A percentile compares a stretch with the other conserved stretches of the same genome.
Conservation (phyloP, 108 stramenopile genomes). For the Nitzschia sp. region DNA sequence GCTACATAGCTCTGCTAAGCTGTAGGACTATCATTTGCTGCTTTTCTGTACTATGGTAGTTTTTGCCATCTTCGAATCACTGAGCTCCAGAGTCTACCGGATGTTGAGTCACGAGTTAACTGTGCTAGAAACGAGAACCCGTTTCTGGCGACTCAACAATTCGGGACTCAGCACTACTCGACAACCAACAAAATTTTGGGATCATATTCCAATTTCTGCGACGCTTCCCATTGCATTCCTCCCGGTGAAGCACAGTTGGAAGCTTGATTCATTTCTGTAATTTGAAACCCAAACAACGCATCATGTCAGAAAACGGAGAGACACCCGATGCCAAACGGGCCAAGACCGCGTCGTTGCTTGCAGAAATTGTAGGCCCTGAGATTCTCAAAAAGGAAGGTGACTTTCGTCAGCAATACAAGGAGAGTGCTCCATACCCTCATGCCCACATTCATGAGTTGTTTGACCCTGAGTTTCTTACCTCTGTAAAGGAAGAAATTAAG, state of each 20-base stretch:
- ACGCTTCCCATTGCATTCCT: too few relatives aligned
- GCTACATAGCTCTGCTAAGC: not conserved
- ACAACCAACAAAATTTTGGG: slow-evolving; percentile 1
- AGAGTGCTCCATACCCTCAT: slow-evolving; percentile 65
- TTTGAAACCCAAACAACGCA: not conserved
- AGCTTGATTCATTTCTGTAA: too few relatives aligned
- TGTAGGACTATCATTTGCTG: too few relatives aligned
- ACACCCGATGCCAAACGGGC: slow-evolving; percentile 13
- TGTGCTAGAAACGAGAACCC: not conserved
- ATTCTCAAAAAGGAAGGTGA: slow-evolving; percentile 27
- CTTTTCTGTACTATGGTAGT: too few relatives aligned
- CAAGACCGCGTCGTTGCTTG: slow-evolving; percentile 12
- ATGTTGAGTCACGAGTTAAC: too few relatives aligned
- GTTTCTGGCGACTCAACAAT: not conserved
- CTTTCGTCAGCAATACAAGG: slow-evolving; percentile 34
- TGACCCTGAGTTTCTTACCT: slow-evolving; percentile 51
- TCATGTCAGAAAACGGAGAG: not conserved
- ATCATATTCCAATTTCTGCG: not conserved
- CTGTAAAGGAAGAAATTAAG: slow-evolving; percentile 81
- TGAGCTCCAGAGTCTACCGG: too few relatives aligned
- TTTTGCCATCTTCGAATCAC: too few relatives aligned
- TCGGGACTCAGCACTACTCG: not conserved
- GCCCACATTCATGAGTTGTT: slow-evolving; percentile 61
- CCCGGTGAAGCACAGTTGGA: too few relatives aligned
- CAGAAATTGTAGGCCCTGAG: slow-evolving; percentile 25